Percentiles rank a stretch among this genome's conserved stretches.
Evolutionary conservation across 139 green algal genomes (phyloP).

Genomic region (Nannochloris sp.): DNA sequence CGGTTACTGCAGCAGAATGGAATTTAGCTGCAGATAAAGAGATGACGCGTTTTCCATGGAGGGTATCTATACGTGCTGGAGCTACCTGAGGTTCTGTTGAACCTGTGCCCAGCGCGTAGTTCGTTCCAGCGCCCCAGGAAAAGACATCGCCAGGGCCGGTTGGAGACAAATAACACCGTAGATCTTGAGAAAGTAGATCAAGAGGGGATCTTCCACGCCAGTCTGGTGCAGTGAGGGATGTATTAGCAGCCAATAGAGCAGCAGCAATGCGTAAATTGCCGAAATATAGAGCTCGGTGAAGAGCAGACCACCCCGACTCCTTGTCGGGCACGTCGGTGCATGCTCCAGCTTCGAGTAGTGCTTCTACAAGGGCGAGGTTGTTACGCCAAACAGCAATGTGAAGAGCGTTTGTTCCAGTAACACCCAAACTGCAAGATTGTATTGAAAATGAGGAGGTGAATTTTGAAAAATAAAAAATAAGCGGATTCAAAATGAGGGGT

Average conservation of each 20-base stretch:
- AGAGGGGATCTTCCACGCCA: slow-evolving; percentile 23
- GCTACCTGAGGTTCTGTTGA: slow-evolving; percentile 13
- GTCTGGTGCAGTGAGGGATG: slow-evolving; percentile 39
- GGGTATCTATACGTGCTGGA: slow-evolving; percentile 53
- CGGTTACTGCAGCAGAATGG: slow-evolving; percentile 68
- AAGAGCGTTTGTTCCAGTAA: slow-evolving; percentile 15
- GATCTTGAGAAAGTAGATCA: slow-evolving; percentile 69
- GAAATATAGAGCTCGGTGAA: slow-evolving; percentile 85
- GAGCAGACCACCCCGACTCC: slow-evolving; percentile 67
- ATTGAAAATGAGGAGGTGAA: background rate
- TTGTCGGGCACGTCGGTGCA: slow-evolving; percentile 36
- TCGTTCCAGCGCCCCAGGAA: slow-evolving; percentile 82
- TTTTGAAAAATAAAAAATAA: background rate
- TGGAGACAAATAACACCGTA: slow-evolving; percentile 23
- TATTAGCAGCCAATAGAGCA: slow-evolving; percentile 54
- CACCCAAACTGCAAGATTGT: slow-evolving; percentile 2
- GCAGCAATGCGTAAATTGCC: slow-evolving; percentile 64
- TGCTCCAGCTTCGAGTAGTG: slow-evolving; percentile 45
- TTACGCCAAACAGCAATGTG: slow-evolving; percentile 52
- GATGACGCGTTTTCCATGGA: slow-evolving; percentile 37
- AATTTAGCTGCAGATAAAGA: slow-evolving; percentile 75
- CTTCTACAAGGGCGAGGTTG: slow-evolving; percentile 31
- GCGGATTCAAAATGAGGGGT: no score
- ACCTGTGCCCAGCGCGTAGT: slow-evolving; percentile 90
- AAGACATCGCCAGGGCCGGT: slow-evolving; percentile 45